These are phyloP conservation scores for Buddleja alternifolia DNA, from an alignment of 257 asterid genomes.

Conservation along the genomic window DNA sequence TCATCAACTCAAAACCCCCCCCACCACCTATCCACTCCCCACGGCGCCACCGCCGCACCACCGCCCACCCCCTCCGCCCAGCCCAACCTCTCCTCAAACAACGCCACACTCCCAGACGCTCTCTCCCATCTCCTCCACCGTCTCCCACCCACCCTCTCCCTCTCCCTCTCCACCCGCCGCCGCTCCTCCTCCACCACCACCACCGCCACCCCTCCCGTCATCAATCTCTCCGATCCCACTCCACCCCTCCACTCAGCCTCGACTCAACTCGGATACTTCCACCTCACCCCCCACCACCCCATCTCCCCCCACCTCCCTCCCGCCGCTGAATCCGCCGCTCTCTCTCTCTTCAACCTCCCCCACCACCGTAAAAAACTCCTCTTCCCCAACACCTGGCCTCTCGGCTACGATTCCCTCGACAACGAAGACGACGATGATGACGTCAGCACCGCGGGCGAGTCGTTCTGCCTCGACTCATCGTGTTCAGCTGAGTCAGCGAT, in stretches of 20 bases:
- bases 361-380: background rate
- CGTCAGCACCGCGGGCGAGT: slow-evolving; percentile 26
- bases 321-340: slow-evolving; percentile 50
- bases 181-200: slow-evolving; percentile 30
- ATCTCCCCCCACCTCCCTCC: slow-evolving; percentile 50
- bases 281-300: slow-evolving; percentile 59
- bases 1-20: slow-evolving; percentile 50
- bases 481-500: slow-evolving; percentile 26
- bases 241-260: slow-evolving; percentile 38
- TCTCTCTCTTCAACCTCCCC: slow-evolving; percentile 37
- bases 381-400: background rate
- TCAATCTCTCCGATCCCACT: slow-evolving; percentile 49
- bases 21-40: slow-evolving; percentile 39
- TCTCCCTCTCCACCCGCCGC: slow-evolving; percentile 49
- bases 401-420: slow-evolving; percentile 23
- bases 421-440: slow-evolving; percentile 27
- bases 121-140: slow-evolving; percentile 66
- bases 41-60: slow-evolving; percentile 58
- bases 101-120: slow-evolving; percentile 40
- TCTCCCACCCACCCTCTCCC: slow-evolving; percentile 60
- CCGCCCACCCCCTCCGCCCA: slow-evolving; percentile 74
- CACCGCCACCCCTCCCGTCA: slow-evolving; percentile 38
- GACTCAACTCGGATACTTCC: slow-evolving; percentile 66
- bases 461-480: slow-evolving; percentile 45
- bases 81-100: slow-evolving; percentile 34